Base-by-base conservation (phyloP, 768 basidiomycete species). In the Leucocoprinus sp. region DNA sequence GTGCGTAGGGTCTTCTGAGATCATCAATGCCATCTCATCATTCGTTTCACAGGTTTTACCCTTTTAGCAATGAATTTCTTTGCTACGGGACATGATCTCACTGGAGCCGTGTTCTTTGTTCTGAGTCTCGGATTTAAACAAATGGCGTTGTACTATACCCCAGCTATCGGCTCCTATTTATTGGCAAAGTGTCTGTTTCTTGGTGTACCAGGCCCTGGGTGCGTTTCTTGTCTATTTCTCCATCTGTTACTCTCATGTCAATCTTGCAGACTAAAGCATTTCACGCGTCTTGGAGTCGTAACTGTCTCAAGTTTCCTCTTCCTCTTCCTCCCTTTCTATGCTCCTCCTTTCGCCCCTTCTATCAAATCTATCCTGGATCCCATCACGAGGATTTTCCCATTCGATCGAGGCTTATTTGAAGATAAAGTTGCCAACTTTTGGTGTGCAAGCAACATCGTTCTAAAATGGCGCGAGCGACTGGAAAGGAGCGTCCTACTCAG, bases 351-450 rank as follows among this genome's bases (percentile, higher is more conserved):
- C 42, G 67, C 78, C 1, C 67, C 50, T 12, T 45, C 76, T 1
- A 39, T 66, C 8, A 47, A 66, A 3, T 56, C 66, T 18, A 71
- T 88, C 50, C 49, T 74, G n/a, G 76, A 80, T 42, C 79, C 86
- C 12, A 67, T 93, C 37, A 68, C 68, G 11, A 81, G 93, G 5
- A 90, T 96, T 45, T 98, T 98, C 60, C 93, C 93, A 0, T 91
- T 98, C 59, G 72, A 76, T 5, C 81, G 93, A 22, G 93, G 93
- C 11, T 69, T 93, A 2, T 93, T 93, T 56, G 92, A 95, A 58
- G 91, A 95, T 66, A 93, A 95, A 57, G 93, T 98, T 18, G 91
- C 93, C 31, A 98, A 98, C 60, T 89, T 95, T 58, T 98, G 93
- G 93, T 96, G 93, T 61, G 88, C 91, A 24, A 79, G 83, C 14